Evolutionary conservation across 306 rosid species (phyloP), one percentile per base, ranked within the genome.

Genomic region (Cicer judaicum): DNA sequence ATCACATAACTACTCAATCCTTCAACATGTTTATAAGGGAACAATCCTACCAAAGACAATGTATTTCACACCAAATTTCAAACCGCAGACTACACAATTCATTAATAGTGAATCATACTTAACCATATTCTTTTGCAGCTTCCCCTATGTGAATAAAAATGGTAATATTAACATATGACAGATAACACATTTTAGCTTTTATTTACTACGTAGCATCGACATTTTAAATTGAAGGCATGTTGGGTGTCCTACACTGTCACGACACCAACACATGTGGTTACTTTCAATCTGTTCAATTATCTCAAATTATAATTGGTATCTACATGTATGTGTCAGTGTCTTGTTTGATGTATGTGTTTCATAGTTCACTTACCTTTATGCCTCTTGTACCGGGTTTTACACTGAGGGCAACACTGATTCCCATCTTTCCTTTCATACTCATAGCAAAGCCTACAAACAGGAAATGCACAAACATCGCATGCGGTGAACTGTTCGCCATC

Each of bases 401-500:
- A 94, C 61, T 94, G 97, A 9, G 97, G 99, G 74, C 99, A 94
- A 57, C 89, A 90, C 78, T 86, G 94, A 50, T 87, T 92, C 63
- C 99, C 99, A 81, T 94, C 96, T 82, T 94, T 94, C 86, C 99
- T 87, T 81, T 94, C 99, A 62, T 91, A 94, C 87, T 94, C 99
- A 73, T 94, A 94, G 84, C 99, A 94, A 4, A 92, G 95, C 80
- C 97, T 75, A 75, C 99, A 94, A 11, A 94, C 99, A 54, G 96
- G 97, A 62, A 94, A 92, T 8, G 92, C 86, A 14, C 99, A 94
- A 54, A 83, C 85, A 40, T 85, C 80, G 57, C 99, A 94, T 0
- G 99, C 99, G 52, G 78, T 67, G 71, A 94, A 94, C 2, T 89
- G 85, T 13, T 94, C 96, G 4, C 96, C 95, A 40, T 85, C 87